Conservation (phyloP, 495 filamentous ascomycete genomes). For the Xanthoparmelia taractica region DNA sequence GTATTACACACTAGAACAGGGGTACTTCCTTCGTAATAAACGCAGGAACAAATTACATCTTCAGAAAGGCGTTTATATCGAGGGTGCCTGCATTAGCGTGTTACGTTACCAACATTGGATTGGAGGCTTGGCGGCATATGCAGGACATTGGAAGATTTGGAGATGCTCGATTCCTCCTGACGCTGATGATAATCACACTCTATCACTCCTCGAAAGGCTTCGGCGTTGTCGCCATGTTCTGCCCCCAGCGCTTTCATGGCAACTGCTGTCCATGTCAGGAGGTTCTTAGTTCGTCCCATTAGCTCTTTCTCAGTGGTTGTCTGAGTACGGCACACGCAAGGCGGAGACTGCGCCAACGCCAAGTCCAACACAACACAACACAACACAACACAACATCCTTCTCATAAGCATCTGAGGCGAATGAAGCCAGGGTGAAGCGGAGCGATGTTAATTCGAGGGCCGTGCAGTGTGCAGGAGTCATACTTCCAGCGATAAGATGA, state of each 20-base stretch:
- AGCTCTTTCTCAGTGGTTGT: background rate
- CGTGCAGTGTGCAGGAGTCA: background rate
- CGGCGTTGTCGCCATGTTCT: background rate
- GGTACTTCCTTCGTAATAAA: too few relatives aligned
- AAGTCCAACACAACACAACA: background rate
- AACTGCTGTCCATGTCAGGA: background rate
- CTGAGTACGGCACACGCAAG: background rate
- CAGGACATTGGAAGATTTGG: background rate
- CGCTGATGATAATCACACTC: background rate
- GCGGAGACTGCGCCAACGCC: background rate
- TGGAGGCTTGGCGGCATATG: conserved; percentile 5
- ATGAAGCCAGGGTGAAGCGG: background rate
- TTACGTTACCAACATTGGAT: conserved; percentile 6
- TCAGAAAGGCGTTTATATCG: conserved; percentile 4
- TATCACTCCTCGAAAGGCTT: background rate
- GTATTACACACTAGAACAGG: conserved; percentile 8
- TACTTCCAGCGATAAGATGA: background rate
- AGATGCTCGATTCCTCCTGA: too few relatives aligned
- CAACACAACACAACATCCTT: too few relatives aligned
- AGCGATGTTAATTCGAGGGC: background rate
- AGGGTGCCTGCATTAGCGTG: conserved; percentile 16
- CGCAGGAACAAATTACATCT: conserved; percentile 18
- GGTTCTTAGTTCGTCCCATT: background rate
- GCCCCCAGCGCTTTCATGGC: background rate
- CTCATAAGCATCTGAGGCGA: too few relatives aligned